phyloP scores from a whole-genome alignment of 805 yeast species.

The Saccharomycopsis amapae region DNA sequence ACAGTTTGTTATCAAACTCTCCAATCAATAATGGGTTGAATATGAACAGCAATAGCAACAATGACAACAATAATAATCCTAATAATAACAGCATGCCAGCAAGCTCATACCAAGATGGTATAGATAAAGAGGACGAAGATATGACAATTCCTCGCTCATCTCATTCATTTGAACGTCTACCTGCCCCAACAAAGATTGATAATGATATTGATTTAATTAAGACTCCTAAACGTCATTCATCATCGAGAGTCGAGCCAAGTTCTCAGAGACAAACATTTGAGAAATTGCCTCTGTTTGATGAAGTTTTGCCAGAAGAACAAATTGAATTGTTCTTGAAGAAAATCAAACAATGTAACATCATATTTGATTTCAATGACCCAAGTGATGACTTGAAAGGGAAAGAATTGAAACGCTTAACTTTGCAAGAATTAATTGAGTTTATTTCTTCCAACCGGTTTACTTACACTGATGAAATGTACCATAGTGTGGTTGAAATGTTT shows the following conservation, averaged over 20 bases:
- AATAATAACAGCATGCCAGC: not conserved
- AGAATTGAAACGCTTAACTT: constrained; percentile 79
- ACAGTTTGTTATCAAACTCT: constrained; percentile 11
- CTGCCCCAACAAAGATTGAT: constrained; percentile 57
- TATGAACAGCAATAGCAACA: not conserved
- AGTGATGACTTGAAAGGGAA: constrained; percentile 88
- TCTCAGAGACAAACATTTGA: constrained; percentile 53
- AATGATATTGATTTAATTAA: constrained; percentile 74
- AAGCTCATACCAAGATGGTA: not conserved
- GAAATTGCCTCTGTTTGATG: constrained; percentile 80
- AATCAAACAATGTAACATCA: constrained; percentile 87
- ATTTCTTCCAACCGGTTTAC: constrained; percentile 75
- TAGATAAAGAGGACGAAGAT: constrained; percentile 16
- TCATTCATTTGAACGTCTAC: constrained; percentile 49
- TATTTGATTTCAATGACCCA: constrained; percentile 93
- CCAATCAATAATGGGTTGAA: not conserved
- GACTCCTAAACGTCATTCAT: constrained; percentile 85
- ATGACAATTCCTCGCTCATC: constrained; percentile 36
- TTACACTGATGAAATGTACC: constrained; percentile 86
- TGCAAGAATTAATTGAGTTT: constrained; percentile 85
- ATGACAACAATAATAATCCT: constrained; percentile 2
- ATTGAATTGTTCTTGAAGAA: constrained; percentile 76
- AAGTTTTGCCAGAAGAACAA: constrained; percentile 76
- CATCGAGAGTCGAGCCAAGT: constrained; percentile 83
- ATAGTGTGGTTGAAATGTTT: constrained; percentile 84